Evolutionary conservation across 2,329 filamentous ascomycete species (phyloP), one percentile per base, ranked within the genome.

Genomic region (Fusarium caatingaense): DNA sequence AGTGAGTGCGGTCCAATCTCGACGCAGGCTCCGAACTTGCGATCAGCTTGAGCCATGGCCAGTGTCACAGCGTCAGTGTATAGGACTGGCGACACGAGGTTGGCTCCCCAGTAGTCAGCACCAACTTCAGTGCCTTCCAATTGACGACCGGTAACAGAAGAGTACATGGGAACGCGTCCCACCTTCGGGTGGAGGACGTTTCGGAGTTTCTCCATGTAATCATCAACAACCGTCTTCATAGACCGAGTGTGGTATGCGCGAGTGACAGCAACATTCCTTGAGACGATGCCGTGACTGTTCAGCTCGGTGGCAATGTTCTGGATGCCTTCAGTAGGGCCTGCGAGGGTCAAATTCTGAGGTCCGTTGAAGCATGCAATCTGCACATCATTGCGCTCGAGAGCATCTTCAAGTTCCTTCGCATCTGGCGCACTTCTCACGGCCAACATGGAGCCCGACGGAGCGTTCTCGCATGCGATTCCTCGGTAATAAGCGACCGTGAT

Each of bases 321-420:
- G 34, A 73, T 37, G 15, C 68, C 71, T 20, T 73, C 71, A 7
- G 48, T 53, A 45, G 71, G 49, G 3, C 71, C 71, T 6, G 71
- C 71, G 11, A 73, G 71, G 12, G 71, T 73, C 2, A 73, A 49
- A 6, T 73, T 73, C 51, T 73, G 59, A 27, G 71, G 71, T 20
- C 71, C 71, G 11, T 73, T 73, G 57, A 73, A 73, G 41, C 71
- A 73, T 0, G 71, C 65, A 63, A 73, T 73, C 40, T 73, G 71
- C 30, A 73, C 71, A 41, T 68, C 55, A 8, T 73, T 51, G 50
- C 56, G 48, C 30, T 72, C 41, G 46, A 73, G 28, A 25, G 66
- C 23, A 44, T 70, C 71, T 27, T 68, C 62, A 12, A 73, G 32
- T 48, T 64, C 68, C 9, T 65, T 73, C 2, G 68, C 62, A 3